Evolutionary conservation across 169 alveolate species (phyloP).

Genomic region (Plasmodium cynomolgi): DNA sequence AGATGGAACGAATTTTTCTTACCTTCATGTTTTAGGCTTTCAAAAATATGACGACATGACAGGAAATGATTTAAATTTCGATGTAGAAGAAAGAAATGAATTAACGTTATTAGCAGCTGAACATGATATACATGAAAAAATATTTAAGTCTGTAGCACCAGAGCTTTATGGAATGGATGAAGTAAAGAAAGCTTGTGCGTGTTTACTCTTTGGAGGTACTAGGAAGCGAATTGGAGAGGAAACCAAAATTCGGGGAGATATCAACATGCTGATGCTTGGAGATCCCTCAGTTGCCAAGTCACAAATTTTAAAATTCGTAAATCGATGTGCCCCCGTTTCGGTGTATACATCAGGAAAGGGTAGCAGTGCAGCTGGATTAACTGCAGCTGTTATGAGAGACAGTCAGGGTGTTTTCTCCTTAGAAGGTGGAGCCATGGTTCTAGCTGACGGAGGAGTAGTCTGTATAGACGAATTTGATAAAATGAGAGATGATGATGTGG

Average conservation of each 20-base stretch:
- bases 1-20: slow-evolving; percentile 80
- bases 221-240: slow-evolving; percentile 96
- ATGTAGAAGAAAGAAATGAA: slow-evolving; percentile 85
- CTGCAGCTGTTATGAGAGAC: slow-evolving; percentile 98
- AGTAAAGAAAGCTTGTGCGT: slow-evolving; percentile 98
- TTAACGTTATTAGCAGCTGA: slow-evolving; percentile 88
- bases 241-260: slow-evolving; percentile 97
- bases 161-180: slow-evolving; percentile 97
- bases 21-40: slow-evolving; percentile 88
- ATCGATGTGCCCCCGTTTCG: slow-evolving; percentile 97
- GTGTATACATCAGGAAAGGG: slow-evolving; percentile 99
- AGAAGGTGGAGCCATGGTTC: slow-evolving; percentile 99
- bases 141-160: slow-evolving; percentile 96
- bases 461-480: slow-evolving; percentile 99
- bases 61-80: slow-evolving; percentile 79
- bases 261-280: slow-evolving; percentile 94
- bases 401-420: slow-evolving; percentile 92
- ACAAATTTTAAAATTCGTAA: slow-evolving; percentile 97
- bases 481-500: slow-evolving; percentile 99
- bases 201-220: slow-evolving; percentile 99
- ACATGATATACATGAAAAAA: slow-evolving; percentile 93
- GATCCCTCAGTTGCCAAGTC: slow-evolving; percentile 99
- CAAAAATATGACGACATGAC: slow-evolving; percentile 75
- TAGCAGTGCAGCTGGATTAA: slow-evolving; percentile 99
- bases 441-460: slow-evolving; percentile 99